Evolutionary conservation across 495 filamentous ascomycete genomes (phyloP).

Genomic region (Terfezia boudieri): DNA sequence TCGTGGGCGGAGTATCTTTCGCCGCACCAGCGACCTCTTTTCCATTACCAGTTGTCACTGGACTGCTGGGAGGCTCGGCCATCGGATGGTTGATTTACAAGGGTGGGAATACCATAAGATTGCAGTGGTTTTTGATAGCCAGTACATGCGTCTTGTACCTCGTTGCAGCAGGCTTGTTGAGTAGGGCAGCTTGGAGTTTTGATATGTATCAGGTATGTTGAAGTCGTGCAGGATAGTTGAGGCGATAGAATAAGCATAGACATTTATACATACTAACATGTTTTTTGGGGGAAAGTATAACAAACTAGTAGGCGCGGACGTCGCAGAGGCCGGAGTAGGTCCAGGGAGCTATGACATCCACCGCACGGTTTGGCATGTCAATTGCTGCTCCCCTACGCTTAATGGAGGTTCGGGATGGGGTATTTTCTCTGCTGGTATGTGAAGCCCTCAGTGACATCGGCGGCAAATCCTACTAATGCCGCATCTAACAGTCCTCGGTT

Average conservation of each 20-base stretch:
- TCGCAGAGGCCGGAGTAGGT: constrained; percentile 48
- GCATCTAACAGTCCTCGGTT: constrained; percentile 35
- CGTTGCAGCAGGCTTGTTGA: constrained; percentile 46
- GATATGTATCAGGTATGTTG: constrained; percentile 23
- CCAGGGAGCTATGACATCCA: constrained; percentile 75
- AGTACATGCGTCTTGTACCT: constrained; percentile 53
- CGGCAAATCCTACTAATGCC: not conserved
- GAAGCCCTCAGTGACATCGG: constrained; percentile 6
- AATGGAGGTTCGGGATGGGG: constrained; percentile 71
- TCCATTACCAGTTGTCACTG: constrained; percentile 38
- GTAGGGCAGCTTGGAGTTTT: constrained; percentile 40
- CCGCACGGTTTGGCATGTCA: constrained; percentile 76
- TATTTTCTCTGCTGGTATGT: constrained; percentile 49
- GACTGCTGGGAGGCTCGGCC: constrained; percentile 30
- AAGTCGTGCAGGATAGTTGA: not conserved
- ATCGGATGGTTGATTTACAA: constrained; percentile 44
- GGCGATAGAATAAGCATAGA: no score
- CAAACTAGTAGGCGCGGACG: constrained; percentile 41
- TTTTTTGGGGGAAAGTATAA: constrained; percentile 3
- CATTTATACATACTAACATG: no score
- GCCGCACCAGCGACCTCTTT: constrained; percentile 39
- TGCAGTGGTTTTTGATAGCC: constrained; percentile 44
- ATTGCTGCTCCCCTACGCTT: constrained; percentile 55
- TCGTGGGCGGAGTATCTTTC: constrained; percentile 44
- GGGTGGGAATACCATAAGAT: constrained; percentile 33